Conservation (phyloP, 768 basidiomycete genomes). For the Collybiopsis confluens region DNA sequence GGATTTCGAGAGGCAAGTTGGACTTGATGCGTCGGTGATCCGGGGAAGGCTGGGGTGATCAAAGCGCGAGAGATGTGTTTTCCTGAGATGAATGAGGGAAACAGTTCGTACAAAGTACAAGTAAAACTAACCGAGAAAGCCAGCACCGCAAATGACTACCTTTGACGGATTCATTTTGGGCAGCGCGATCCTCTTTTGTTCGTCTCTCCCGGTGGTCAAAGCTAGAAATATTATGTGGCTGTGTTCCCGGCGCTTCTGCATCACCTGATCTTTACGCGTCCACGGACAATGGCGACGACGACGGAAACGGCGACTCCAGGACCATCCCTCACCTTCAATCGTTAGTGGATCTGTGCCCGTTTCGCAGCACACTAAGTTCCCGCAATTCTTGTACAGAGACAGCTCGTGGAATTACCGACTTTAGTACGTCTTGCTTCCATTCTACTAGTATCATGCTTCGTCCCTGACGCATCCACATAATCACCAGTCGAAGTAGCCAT, state of each 20-base stretch:
- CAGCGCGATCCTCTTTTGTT: too few species aligned
- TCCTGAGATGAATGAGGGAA: constrained; percentile 29
- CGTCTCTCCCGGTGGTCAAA: neutral
- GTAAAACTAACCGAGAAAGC: constrained; percentile 53
- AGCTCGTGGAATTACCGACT: constrained; percentile 62
- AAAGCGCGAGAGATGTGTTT: constrained; percentile 57
- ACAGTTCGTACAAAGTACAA: neutral
- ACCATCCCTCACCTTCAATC: constrained; percentile 32
- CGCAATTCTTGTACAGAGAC: constrained; percentile 40
- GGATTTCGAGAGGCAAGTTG: constrained; percentile 63
- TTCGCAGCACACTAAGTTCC: neutral
- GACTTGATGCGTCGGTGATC: constrained; percentile 31
- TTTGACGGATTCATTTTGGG: constrained; percentile 25
- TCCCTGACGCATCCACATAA: neutral
- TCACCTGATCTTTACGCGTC: too few species aligned
- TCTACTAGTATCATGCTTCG: neutral
- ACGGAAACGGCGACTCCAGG: neutral
- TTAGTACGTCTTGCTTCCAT: constrained; percentile 52
- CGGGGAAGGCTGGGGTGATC: constrained; percentile 25
- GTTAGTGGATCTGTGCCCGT: constrained; percentile 19
- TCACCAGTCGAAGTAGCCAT: constrained; percentile 86
- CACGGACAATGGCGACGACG: neutral
- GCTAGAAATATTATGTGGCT: too few species aligned
- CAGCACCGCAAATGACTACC: constrained; percentile 51
- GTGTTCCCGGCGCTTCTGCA: too few species aligned